A percentile compares a stretch with the other conserved stretches of the same genome.
These are phyloP conservation scores for Cyberlindnera subsufficiens DNA, from an alignment of 805 yeast species.

Conservation along the genomic window DNA sequence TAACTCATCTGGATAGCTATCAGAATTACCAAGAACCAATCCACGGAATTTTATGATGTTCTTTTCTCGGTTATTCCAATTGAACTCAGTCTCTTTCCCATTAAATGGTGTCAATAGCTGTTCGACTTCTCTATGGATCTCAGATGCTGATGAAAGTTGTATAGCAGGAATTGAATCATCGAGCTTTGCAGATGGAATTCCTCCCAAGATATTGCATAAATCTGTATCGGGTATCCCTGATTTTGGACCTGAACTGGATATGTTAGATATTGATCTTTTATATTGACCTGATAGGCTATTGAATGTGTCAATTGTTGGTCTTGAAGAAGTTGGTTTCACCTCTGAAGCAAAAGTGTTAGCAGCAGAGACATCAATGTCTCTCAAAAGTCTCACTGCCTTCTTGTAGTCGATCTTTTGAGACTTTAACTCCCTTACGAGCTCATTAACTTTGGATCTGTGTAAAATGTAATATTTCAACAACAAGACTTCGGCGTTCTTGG, in stretches of 20 bases:
- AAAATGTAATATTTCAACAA: conserved; percentile 19
- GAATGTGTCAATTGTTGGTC: conserved; percentile 23
- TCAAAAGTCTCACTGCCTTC: conserved; percentile 11
- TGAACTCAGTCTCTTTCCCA: conserved; percentile 80
- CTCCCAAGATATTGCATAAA: conserved; percentile 9
- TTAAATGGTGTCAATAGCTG: conserved; percentile 38
- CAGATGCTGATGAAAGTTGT: conserved; percentile 7
- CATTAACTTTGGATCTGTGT: conserved; percentile 14
- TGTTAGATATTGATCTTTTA: neutral
- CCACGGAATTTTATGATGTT: conserved; percentile 51
- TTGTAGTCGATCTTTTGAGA: conserved; percentile 18
- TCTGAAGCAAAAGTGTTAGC: conserved; percentile 18
- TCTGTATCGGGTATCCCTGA: conserved; percentile 7
- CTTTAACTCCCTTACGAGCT: conserved; percentile 17
- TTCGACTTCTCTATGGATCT: conserved; percentile 24
- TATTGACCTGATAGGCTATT: conserved; percentile 13
- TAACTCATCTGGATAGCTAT: conserved; percentile 33
- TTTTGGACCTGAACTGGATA: neutral
- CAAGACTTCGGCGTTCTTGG: conserved; percentile 21
- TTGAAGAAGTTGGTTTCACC: conserved; percentile 4
- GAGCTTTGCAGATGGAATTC: conserved; percentile 16
- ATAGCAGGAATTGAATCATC: conserved; percentile 15
- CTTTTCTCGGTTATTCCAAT: conserved; percentile 76
- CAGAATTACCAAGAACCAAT: conserved; percentile 53
- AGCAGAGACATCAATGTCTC: conserved; percentile 14